Base-by-base conservation (phyloP, 2,329 filamentous ascomycete species). In the Cladosporium sp. region DNA sequence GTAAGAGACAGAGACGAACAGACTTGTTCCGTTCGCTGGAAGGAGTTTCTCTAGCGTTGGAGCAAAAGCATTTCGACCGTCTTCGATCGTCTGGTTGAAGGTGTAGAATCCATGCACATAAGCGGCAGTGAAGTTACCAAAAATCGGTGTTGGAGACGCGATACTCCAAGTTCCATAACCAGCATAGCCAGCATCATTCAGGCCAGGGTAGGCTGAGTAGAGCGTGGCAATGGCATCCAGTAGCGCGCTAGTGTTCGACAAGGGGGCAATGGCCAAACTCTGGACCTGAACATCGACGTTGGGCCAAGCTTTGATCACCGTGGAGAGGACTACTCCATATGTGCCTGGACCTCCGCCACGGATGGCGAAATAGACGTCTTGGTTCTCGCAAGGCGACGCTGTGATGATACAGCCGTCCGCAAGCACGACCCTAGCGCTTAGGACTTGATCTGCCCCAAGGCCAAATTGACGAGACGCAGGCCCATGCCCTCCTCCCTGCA, bases 331-430 rank as follows among this genome's bases (percentile, higher is more conserved):
- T 9, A 64, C 54, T 19, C 61, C 63, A 46, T 63, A 64, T 59
- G 79, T 81, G 64, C 75, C 79, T 16, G 48, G 50, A 9, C 81
- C 80, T 9, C 63, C 61, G 9, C 79, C 81, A 46, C 77, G 76
- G 4, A 83, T 72, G 0, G 75, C 78, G 54, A 69, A 70, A 65
- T 71, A 81, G 8, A 84, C 66, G 52, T 82, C 79, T 0, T 71
- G 56, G 54, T 82, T 66, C 8, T 66, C 61, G 1, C 61, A 62
- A 3, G 63, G 60, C 13, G 72, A 76, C 2, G 60, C 59, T 16
- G 58, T 62, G 3, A 65, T 54, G 11, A 61, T 43, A 7, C 43
- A 45, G 34, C 61, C 62, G 31, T 62, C 52, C n/a, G 62, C 57
- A 6, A 61, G 52, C 2, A 63, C 55, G 9, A 59, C 56, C 42